phyloP scores from a whole-genome alignment of 352 stramenopile genomes.

The Phytopythium litorale region DNA sequence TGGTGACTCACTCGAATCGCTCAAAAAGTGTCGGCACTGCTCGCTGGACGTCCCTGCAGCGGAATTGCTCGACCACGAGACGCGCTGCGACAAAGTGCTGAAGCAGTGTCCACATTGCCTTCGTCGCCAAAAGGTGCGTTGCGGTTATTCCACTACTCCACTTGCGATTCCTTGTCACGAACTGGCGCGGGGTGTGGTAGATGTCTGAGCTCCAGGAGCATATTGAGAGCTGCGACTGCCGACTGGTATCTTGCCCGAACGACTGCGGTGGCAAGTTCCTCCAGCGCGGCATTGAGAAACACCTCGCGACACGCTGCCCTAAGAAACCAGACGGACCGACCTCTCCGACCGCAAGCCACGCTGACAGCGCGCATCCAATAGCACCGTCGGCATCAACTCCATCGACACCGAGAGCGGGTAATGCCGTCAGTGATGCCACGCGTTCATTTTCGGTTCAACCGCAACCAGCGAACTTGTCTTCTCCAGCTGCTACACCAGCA shows the following conservation, averaged over 20 bases:
- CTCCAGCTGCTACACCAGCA: neutral
- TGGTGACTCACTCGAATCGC: neutral
- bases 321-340: conserved; percentile 20
- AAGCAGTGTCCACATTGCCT: conserved; percentile 85
- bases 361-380: neutral
- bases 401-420: neutral
- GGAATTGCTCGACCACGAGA: conserved; percentile 68
- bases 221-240: conserved; percentile 80
- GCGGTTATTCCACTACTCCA: too few relatives aligned
- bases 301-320: conserved; percentile 66
- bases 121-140: conserved; percentile 60
- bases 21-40: conserved; percentile 74
- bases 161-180: too few relatives aligned
- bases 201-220: conserved; percentile 74
- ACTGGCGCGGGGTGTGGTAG: conserved; percentile 9
- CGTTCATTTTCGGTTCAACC: neutral
- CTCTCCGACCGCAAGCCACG: neutral
- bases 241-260: conserved; percentile 70
- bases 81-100: conserved; percentile 72
- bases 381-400: neutral
- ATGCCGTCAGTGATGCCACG: neutral
- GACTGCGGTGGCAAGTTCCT: conserved; percentile 78
- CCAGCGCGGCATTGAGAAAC: conserved; percentile 69
- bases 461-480: neutral
- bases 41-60: conserved; percentile 29